These are phyloP conservation scores for Fusarium incarnatum DNA, from an alignment of 2,329 filamentous ascomycete genomes.

Conservation along the genomic window DNA sequence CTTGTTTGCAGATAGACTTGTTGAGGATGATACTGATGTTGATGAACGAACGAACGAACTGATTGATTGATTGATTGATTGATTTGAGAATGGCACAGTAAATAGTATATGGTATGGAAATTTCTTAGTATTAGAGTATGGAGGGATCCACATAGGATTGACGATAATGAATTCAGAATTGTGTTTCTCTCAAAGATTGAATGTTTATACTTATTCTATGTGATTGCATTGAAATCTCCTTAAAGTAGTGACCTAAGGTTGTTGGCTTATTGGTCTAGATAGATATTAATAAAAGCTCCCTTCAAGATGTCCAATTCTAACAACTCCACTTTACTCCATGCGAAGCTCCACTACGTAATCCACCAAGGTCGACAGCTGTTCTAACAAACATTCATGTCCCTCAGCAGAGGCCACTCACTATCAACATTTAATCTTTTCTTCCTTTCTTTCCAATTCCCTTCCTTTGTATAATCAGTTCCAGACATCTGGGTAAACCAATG, in stretches of 20 bases:
- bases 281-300: conserved; percentile 11
- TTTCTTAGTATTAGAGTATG: conserved; percentile 30
- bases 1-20: conserved; percentile 45
- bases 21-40: conserved; percentile 41
- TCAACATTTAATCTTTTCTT: conserved; percentile 13
- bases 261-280: conserved; percentile 10
- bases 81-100: conserved; percentile 25
- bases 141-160: conserved; percentile 24
- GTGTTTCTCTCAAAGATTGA: conserved; percentile 1
- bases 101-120: conserved; percentile 16
- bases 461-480: conserved; percentile 23
- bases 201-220: background rate
- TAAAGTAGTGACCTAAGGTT: background rate
- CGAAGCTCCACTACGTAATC: conserved; percentile 43
- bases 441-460: conserved; percentile 1
- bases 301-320: conserved; percentile 5
- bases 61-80: conserved; percentile 22
- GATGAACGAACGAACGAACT: conserved; percentile 41
- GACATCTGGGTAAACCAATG: conserved; percentile 44
- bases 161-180: conserved; percentile 30
- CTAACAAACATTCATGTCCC: conserved; percentile 28
- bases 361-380: conserved; percentile 31
- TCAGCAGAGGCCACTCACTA: conserved; percentile 38
- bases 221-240: background rate
- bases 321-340: conserved; percentile 24